Percentiles rank a stretch among this genome's conserved stretches.
Evolutionary conservation across 495 filamentous ascomycete genomes (phyloP).

Genomic region (Aspergillus biplanus): DNA sequence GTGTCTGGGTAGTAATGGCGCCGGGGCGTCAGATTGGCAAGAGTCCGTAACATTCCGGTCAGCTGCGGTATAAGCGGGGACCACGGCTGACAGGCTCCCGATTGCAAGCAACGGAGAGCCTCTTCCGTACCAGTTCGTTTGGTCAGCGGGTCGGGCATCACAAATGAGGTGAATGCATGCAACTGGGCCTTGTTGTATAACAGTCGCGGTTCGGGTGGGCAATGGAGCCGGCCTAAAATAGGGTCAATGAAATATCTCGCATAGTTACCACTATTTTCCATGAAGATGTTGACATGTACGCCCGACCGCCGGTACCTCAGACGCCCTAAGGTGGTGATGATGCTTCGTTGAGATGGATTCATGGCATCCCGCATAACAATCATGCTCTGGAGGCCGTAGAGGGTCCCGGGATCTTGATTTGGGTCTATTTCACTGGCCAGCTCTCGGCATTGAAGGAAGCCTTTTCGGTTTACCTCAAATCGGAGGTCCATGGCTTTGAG

Average conservation of each 20-base stretch:
- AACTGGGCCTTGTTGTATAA: constrained; percentile 56
- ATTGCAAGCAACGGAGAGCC: constrained; percentile 48
- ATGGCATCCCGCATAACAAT: constrained; percentile 50
- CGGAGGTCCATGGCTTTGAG: constrained; percentile 54
- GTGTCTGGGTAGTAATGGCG: constrained; percentile 60
- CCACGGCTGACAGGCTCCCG: constrained; percentile 55
- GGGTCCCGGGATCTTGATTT: constrained; percentile 53
- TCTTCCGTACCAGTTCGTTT: constrained; percentile 64
- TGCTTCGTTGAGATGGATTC: constrained; percentile 43
- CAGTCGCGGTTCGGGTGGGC: constrained; percentile 52
- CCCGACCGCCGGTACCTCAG: constrained; percentile 23
- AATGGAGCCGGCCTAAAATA: constrained; percentile 49
- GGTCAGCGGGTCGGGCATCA: constrained; percentile 60
- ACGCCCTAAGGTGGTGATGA: constrained; percentile 53
- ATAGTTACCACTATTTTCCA: constrained; percentile 40
- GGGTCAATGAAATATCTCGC: constrained; percentile 50
- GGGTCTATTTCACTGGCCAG: constrained; percentile 54
- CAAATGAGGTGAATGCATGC: constrained; percentile 61
- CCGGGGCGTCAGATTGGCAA: constrained; percentile 56
- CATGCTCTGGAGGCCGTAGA: constrained; percentile 57
- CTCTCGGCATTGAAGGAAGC: constrained; percentile 27
- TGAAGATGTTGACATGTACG: constrained; percentile 46
- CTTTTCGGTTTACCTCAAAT: constrained; percentile 44
- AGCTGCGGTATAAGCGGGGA: constrained; percentile 38
- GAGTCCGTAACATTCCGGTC: constrained; percentile 37